Percentiles rank a stretch among this genome's conserved stretches.
Evolutionary conservation across 2,329 filamentous ascomycete genomes (phyloP).

Genomic region (Coniella vitis): DNA sequence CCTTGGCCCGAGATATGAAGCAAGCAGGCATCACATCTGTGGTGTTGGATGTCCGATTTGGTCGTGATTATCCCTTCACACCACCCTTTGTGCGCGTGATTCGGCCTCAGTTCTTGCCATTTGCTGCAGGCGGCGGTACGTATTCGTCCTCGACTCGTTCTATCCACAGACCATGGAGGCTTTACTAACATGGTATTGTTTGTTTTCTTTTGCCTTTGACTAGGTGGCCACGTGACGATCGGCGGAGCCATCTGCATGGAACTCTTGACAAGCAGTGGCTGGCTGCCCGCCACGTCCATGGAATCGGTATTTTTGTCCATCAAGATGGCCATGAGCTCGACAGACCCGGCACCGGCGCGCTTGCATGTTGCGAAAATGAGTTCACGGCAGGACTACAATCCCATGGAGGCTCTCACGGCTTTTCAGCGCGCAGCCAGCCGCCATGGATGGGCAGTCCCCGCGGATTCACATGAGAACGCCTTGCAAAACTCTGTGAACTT

Average conservation of each 20-base stretch:
- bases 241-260: slow-evolving; percentile 84
- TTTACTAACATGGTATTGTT: not conserved
- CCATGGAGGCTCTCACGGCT: slow-evolving; percentile 65
- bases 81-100: slow-evolving; percentile 84
- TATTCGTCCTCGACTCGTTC: not conserved
- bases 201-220: not conserved
- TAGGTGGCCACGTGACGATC: slow-evolving; percentile 49
- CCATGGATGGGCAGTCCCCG: slow-evolving; percentile 70
- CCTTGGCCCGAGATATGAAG: slow-evolving; percentile 71
- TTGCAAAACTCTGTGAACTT: too few relatives aligned
- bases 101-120: slow-evolving; percentile 70
- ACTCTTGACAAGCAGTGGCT: slow-evolving; percentile 75
- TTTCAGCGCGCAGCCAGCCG: slow-evolving; percentile 59
- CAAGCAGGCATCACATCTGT: slow-evolving; percentile 54
- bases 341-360: slow-evolving; percentile 66
- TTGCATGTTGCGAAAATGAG: slow-evolving; percentile 33
- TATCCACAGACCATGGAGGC: not conserved
- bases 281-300: slow-evolving; percentile 66
- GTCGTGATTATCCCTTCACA: slow-evolving; percentile 64
- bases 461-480: slow-evolving; percentile 48
- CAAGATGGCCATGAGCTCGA: slow-evolving; percentile 63
- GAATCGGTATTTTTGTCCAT: slow-evolving; percentile 79
- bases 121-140: slow-evolving; percentile 62
- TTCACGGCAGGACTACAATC: slow-evolving; percentile 48
- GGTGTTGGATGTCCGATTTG: slow-evolving; percentile 77